phyloP scores from a whole-genome alignment of 371 early-diverging fungal genomes.

The Coemansia sp. region DNA sequence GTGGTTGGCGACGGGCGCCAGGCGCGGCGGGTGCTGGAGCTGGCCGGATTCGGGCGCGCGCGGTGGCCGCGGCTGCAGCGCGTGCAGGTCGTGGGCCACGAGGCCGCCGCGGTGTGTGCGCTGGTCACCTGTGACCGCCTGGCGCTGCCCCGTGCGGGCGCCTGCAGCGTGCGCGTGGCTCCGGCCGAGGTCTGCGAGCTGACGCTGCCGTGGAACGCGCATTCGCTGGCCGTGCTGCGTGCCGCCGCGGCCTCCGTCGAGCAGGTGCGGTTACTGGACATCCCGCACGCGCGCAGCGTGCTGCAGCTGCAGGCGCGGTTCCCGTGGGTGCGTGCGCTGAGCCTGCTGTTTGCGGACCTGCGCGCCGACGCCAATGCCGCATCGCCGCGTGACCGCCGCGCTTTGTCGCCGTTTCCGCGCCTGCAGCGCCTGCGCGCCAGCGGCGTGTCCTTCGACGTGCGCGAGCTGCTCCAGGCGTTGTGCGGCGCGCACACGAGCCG shows the following conservation, averaged over 20 bases:
- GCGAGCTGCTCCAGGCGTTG: not conserved
- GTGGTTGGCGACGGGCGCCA: not conserved
- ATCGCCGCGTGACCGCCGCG: no score
- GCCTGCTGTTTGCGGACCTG: not conserved
- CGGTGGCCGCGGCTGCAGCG: slow-evolving; percentile 2
- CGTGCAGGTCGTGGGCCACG: not conserved
- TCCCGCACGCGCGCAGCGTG: slow-evolving; percentile 7
- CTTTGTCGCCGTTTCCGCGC: not conserved
- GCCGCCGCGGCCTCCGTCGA: not conserved
- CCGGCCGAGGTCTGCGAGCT: not conserved
- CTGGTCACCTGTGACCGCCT: not conserved
- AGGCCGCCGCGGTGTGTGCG: not conserved
- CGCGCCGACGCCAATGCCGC: not conserved
- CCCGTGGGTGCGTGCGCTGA: not conserved
- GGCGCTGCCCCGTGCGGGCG: not conserved
- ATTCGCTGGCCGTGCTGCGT: not conserved
- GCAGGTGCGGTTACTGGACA: slow-evolving; percentile 7
- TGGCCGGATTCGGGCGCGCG: not conserved
- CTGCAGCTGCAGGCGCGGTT: not conserved
- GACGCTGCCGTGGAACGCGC: not conserved
- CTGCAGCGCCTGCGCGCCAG: slow-evolving; percentile 6
- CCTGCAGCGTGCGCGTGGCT: slow-evolving; percentile 4
- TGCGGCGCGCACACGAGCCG: not conserved
- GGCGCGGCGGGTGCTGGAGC: not conserved
- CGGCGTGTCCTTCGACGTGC: slow-evolving; percentile 16